Base-by-base conservation (phyloP, 2,329 filamentous ascomycete species). In the Exophiala bonariae region DNA sequence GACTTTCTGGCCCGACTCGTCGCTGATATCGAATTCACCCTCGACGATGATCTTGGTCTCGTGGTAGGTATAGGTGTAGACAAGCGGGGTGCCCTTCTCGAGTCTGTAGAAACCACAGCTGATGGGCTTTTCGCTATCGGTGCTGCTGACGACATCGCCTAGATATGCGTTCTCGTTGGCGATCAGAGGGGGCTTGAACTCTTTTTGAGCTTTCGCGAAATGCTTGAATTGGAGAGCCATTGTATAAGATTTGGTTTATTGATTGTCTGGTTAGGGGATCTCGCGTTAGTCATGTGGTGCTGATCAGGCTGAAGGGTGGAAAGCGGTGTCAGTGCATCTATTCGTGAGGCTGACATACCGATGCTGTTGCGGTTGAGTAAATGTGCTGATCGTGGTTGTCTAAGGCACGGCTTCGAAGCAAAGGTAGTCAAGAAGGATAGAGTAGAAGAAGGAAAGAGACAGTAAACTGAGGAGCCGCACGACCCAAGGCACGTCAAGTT, bases 1-100 rank as follows among this genome's bases (percentile, higher is more conserved):
- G 18, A 58, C 56, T 20, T 50, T 47, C 57, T 78, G 72, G 30
- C 82, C 83, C 2, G 79, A 79, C 63, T 78, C 78, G 55, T 86
- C 83, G 22, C 71, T 72, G 59, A 87, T 85, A 52, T 81, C 77
- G 60, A 82, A 85, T 56, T 79, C 74, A 11, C 83, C 84, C 58
- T 86, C 83, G 8, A 87, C 67, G 54, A 87, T 83, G 61, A 87
- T 84, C 72, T 87, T 87, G 79, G 85, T 85, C 71, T 87, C 84
- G 60, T 87, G 78, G 66, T 86, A 87, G 32, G 74, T 81, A 67
- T 87, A 87, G 23, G 76, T 80, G 70, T 87, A 87, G 7, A 82
- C 80, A 14, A 87, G 74, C 2, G 82, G 80, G 3, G 81, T 81
- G 58, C 83, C 83, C 56, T 84, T 83, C 59, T 85, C 81, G 9